Evolutionary conservation across 106 monocot species (phyloP), one percentile per base, ranked within the genome.

Genomic region (Dioscorea alata): DNA sequence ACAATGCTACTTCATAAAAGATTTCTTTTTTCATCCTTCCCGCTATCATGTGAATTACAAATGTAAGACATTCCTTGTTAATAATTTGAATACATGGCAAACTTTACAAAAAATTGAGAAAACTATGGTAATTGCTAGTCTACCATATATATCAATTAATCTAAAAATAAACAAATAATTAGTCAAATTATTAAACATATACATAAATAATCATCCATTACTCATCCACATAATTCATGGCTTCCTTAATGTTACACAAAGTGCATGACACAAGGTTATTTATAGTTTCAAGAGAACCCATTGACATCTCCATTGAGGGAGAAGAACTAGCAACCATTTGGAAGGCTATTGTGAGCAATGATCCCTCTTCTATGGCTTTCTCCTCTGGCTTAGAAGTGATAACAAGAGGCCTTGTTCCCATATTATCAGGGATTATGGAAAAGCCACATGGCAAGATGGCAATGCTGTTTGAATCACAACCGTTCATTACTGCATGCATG

Each of bases 371-470:
- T 48, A 14, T 17, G 4, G 68, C 7, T 57, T 6, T 49, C 28
- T 70, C 72, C 61, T 69, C 75, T 20, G 58, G 49, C 14, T 65
- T 65, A 1, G 73, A 61, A 33, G 80, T 78, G 51, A 85, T 90
- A 52, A 90, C 80, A 16, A 49, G 57, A 25, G 89, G 68, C 70
- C 77, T 78, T 6, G 76, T 34, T 18, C 83, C 75, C 22, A 83
- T 71, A 51, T 80, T 83, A 20, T 90, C 89, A n/a, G 85, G 78
- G 4, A 85, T 69, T 48, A 90, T 80, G 5, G 75, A 77, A 67
- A 90, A 85, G 15, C 89, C 89, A 13, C 71, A 90, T 19, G 89
- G 82, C 68, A 90, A 31, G 3, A 85, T 12, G 12, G 77, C 67
- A 13, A 83, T 48, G 57, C 53, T 70, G 59, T 79, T 77, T 14